phyloP scores from a whole-genome alignment of 805 yeast genomes.

The Candida argentea region DNA sequence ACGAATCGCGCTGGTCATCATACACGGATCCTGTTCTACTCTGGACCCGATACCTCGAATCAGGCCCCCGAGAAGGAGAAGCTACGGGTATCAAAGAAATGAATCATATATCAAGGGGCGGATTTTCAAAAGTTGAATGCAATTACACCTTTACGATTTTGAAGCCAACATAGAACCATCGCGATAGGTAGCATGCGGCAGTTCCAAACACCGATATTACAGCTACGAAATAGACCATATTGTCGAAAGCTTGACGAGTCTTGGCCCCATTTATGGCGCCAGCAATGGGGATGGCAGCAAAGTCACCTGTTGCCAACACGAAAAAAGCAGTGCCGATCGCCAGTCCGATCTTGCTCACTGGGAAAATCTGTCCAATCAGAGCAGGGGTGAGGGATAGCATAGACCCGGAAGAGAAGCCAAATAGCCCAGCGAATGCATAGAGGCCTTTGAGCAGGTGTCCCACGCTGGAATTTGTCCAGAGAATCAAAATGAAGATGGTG shows the following conservation, averaged over 20 bases:
- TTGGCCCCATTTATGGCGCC: slow-evolving; percentile 14
- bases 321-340: slow-evolving; percentile 14
- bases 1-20: too few relatives aligned
- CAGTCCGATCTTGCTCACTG: slow-evolving; percentile 16
- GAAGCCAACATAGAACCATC: slow-evolving; percentile 14
- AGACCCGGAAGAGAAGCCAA: slow-evolving; percentile 22
- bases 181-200: slow-evolving; percentile 10
- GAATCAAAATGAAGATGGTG: slow-evolving; percentile 10
- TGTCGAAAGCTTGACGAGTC: slow-evolving; percentile 8
- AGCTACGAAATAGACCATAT: slow-evolving; percentile 16
- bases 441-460: slow-evolving; percentile 15
- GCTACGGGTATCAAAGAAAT: slow-evolving; percentile 5
- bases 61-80: too few relatives aligned
- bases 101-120: too few relatives aligned
- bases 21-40: too few relatives aligned
- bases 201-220: slow-evolving; percentile 13
- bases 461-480: slow-evolving; percentile 19
- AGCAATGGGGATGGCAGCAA: slow-evolving; percentile 19
- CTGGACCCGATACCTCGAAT: too few relatives aligned
- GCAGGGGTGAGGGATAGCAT: slow-evolving; percentile 15
- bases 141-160: slow-evolving; percentile 2
- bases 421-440: slow-evolving; percentile 14
- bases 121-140: too few relatives aligned
- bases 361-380: slow-evolving; percentile 17
- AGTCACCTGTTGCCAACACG: slow-evolving; percentile 13